Conservation (phyloP, 345 rosid genomes). For the Moricandia arvensis region DNA sequence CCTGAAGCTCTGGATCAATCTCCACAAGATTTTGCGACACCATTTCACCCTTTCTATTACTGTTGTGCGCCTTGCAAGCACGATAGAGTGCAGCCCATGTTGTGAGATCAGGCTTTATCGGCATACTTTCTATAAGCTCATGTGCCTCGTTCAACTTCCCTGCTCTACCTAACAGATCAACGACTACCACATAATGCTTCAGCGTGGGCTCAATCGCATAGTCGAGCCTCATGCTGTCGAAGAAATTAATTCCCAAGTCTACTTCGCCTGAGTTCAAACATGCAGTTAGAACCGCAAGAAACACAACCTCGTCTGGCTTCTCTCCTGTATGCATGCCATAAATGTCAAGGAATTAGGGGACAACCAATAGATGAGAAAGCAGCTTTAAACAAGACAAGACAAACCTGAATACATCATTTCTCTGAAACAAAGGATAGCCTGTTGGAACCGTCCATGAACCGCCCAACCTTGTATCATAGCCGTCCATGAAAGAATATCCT, state of each 20-base stretch:
- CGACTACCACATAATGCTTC: constrained; percentile 55
- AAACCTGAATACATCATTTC: constrained; percentile 54
- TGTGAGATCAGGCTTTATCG: constrained; percentile 53
- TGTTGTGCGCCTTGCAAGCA: constrained; percentile 56
- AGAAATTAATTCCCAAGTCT: constrained; percentile 56
- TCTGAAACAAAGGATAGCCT: constrained; percentile 57
- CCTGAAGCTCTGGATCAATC: constrained; percentile 57
- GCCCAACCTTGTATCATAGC: constrained; percentile 77
- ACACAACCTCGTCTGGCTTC: constrained; percentile 58
- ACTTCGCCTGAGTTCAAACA: constrained; percentile 55
- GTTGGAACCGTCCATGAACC: constrained; percentile 46
- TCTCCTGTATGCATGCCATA: constrained; percentile 28
- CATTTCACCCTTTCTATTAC: constrained; percentile 42
- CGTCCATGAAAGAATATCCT: constrained; percentile 58
- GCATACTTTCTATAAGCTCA: constrained; percentile 48
- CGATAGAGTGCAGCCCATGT: constrained; percentile 63
- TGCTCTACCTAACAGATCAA: constrained; percentile 61
- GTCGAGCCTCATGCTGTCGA: constrained; percentile 65
- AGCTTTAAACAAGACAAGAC: too few species aligned
- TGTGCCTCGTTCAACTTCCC: constrained; percentile 54
- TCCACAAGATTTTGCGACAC: constrained; percentile 46
- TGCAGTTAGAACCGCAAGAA: constrained; percentile 57
- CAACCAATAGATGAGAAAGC: too few species aligned
- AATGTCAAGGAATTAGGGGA: too few species aligned
- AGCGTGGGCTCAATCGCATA: constrained; percentile 59